Percentiles rank a stretch among this genome's conserved stretches.
Evolutionary conservation across 2,329 filamentous ascomycete species (phyloP).

Genomic region (Ilyonectria destructans): DNA sequence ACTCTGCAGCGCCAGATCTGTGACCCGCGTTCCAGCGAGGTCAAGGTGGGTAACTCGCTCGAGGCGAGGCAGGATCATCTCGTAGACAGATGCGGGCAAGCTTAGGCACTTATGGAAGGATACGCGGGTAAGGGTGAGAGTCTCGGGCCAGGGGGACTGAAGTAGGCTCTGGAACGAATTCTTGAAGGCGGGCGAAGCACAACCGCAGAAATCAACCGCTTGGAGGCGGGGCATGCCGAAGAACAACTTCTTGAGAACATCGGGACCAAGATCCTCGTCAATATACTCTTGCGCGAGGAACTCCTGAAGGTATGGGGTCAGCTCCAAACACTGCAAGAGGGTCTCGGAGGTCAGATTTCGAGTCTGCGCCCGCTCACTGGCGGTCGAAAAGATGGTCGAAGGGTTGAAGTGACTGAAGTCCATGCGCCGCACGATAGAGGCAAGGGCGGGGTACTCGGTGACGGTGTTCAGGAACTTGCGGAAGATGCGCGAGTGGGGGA

Average conservation of each 20-base stretch:
- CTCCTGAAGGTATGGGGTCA: slow-evolving; percentile 83
- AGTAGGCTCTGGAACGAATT: slow-evolving; percentile 74
- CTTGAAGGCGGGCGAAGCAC: slow-evolving; percentile 79
- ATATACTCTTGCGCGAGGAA: slow-evolving; percentile 87
- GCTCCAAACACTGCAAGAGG: slow-evolving; percentile 78
- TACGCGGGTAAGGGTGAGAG: slow-evolving; percentile 75
- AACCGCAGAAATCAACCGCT: slow-evolving; percentile 84
- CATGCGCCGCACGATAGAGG: slow-evolving; percentile 82
- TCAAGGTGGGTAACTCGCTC: slow-evolving; percentile 82
- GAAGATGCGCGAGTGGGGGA: slow-evolving; percentile 88
- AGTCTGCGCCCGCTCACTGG: slow-evolving; percentile 81
- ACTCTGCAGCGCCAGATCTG: slow-evolving; percentile 77
- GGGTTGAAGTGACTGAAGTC: slow-evolving; percentile 92
- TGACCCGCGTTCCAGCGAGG: slow-evolving; percentile 84
- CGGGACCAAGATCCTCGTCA: slow-evolving; percentile 80
- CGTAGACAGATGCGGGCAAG: slow-evolving; percentile 78
- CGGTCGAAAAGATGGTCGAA: slow-evolving; percentile 81
- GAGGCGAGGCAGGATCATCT: slow-evolving; percentile 80
- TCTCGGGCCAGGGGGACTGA: slow-evolving; percentile 66
- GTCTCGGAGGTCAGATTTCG: slow-evolving; percentile 84
- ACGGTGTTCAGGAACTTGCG: slow-evolving; percentile 84
- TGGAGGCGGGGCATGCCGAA: slow-evolving; percentile 75
- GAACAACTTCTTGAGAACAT: slow-evolving; percentile 81
- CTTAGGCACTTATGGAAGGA: slow-evolving; percentile 86
- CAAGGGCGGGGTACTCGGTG: slow-evolving; percentile 76